Evolutionary conservation across 2,329 filamentous ascomycete genomes (phyloP).

Genomic region (Nigrospora sphaerica): DNA sequence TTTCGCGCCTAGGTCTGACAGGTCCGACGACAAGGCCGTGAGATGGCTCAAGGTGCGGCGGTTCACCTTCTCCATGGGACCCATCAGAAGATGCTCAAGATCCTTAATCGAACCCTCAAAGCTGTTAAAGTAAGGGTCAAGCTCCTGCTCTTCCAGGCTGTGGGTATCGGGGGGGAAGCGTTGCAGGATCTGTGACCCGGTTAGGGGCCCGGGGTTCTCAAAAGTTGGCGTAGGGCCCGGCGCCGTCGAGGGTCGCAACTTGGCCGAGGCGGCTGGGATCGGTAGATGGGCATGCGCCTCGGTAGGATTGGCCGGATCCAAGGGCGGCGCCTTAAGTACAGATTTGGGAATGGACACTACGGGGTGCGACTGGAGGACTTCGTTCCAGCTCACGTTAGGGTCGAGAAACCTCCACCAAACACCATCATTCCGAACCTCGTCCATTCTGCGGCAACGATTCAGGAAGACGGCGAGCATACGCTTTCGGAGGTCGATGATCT

Average conservation of each 20-base stretch:
- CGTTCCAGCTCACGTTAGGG: constrained; percentile 96
- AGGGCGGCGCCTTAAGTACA: constrained; percentile 87
- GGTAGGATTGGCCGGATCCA: constrained; percentile 89
- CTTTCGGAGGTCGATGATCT: constrained; percentile 94
- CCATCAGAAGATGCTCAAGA: constrained; percentile 78
- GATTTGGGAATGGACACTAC: constrained; percentile 90
- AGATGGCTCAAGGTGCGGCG: constrained; percentile 81
- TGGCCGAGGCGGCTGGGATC: constrained; percentile 77
- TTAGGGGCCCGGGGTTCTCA: constrained; percentile 25
- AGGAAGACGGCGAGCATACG: constrained; percentile 95
- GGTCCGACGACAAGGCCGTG: constrained; percentile 74
- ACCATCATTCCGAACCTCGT: constrained; percentile 82
- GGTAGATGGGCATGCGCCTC: constrained; percentile 82
- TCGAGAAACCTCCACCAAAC: constrained; percentile 98
- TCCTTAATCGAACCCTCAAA: constrained; percentile 92
- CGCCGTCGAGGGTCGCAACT: constrained; percentile 57
- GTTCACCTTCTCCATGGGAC: constrained; percentile 96
- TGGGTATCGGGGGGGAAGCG: constrained; percentile 78
- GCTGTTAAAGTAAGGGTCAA: constrained; percentile 92
- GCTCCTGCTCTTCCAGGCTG: constrained; percentile 75
- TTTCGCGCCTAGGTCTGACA: constrained; percentile 88
- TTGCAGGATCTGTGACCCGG: constrained; percentile 54
- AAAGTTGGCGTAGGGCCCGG: constrained; percentile 24
- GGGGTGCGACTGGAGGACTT: constrained; percentile 90
- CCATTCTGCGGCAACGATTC: constrained; percentile 89